Percentiles rank a stretch among this genome's conserved stretches.
Conservation (phyloP, 306 rosid species). For the Malus domestica region ASM211411v1 NC_041798.1:20415001-20415500, state of each 20-base stretch:
- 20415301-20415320: not conserved
- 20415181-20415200: not conserved
- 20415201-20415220: not conserved
- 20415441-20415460: not conserved
- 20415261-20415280: not conserved
- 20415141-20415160: not conserved
- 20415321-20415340: not conserved
- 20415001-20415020: constrained; percentile 9
- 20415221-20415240: not conserved
- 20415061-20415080: constrained; percentile 23
- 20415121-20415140: not conserved
- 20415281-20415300: not conserved
- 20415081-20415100: not conserved
- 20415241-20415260: not conserved
- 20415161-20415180: not conserved
- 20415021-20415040: constrained; percentile 2
- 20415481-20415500: not conserved
- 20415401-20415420: not conserved
- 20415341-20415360: not conserved
- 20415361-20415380: not conserved
- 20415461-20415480: not conserved
- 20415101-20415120: constrained; percentile 14
- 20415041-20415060: constrained; percentile 44
- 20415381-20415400: not conserved
- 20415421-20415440: not conserved